Base-by-base conservation (phyloP, 306 rosid species). In the Quercus bicolor region DNA sequence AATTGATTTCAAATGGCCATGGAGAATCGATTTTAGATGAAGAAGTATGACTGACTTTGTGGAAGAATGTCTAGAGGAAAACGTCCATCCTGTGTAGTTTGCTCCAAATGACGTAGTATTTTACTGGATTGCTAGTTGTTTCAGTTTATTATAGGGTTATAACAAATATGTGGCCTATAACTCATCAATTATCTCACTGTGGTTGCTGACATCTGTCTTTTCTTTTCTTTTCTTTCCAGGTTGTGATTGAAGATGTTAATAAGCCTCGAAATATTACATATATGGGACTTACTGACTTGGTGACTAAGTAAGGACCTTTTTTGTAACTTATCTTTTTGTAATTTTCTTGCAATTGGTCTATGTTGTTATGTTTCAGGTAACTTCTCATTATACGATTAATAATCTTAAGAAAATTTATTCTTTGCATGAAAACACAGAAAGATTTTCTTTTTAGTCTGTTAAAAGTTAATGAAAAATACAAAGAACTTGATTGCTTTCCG, bases 201-300 rank as follows among this genome's bases (percentile, higher is more conserved):
- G 74, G 52, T 79, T 83, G 53, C 59, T 87, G 48, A 28, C 56
- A 12, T 64, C 60, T 70, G 60, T 45, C 54, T 65, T 37, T 37
- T 45, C 54, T 65, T 37, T 37, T 37, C 45, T 37, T 75, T 69
- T 69, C 52, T 86, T 82, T 82, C 79, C 91, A 94, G 98, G 94
- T 95, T 88, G 98, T 95, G 70, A 95, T 92, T 98, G 94, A 93
- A 62, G 97, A 98, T 65, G 96, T 95, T 78, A 95, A 90, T 79
- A 90, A 93, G 88, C 98, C 99, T 61, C 86, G 88, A 54, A 87
- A 87, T 87, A 68, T 95, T 76, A 81, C 93, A 60, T 95, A 95
- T 66, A 91, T 92, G 78, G 99, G 98, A 90, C 75, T 88, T 62
- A 83, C 99, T 26, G 98, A 95, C 87, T 87, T 95, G 88, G 99